These are phyloP conservation scores for Colletotrichum graminicola DNA, from an alignment of 2,329 filamentous ascomycete genomes.

Conservation along the genomic window DNA sequence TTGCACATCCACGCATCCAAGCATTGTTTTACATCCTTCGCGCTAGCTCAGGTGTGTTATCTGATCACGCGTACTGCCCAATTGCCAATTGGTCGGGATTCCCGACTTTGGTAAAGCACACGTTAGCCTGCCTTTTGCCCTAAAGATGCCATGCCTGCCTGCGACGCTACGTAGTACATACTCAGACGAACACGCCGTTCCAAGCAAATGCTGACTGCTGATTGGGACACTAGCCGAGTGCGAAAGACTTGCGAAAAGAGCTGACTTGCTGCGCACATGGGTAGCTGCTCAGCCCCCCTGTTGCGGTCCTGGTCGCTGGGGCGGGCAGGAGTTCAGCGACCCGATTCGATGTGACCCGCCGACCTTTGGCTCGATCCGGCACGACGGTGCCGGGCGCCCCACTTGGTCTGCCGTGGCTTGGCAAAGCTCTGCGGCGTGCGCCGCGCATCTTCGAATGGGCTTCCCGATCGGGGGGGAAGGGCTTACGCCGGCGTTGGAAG, in stretches of 20 bases:
- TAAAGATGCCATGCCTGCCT: not conserved
- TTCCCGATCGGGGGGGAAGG: constrained; percentile 24
- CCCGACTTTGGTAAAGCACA: not conserved
- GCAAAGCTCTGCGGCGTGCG: constrained; percentile 9
- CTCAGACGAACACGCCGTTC: not conserved
- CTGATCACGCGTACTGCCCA: not conserved
- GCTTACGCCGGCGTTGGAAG: not conserved
- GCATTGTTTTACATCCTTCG: not conserved
- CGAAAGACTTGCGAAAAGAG: constrained; percentile 9
- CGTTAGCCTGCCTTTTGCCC: not conserved
- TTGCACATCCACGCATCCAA: constrained; percentile 15
- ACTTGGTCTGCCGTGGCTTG: constrained; percentile 39
- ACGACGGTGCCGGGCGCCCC: constrained; percentile 30
- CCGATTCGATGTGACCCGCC: not conserved
- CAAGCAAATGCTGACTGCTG: not conserved
- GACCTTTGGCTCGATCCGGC: constrained; percentile 29
- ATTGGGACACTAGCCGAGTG: constrained; percentile 34
- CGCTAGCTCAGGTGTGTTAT: constrained; percentile 2
- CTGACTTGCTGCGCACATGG: constrained; percentile 10
- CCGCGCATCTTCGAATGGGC: constrained; percentile 33
- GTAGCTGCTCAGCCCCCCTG: constrained; percentile 20
- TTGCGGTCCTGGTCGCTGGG: not conserved
- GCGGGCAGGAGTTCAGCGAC: not conserved
- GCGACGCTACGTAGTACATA: not conserved
- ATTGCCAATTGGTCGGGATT: not conserved